Base-by-base conservation (phyloP, 1,284 basidiomycete genomes). In the Vanrija sp. region DNA sequence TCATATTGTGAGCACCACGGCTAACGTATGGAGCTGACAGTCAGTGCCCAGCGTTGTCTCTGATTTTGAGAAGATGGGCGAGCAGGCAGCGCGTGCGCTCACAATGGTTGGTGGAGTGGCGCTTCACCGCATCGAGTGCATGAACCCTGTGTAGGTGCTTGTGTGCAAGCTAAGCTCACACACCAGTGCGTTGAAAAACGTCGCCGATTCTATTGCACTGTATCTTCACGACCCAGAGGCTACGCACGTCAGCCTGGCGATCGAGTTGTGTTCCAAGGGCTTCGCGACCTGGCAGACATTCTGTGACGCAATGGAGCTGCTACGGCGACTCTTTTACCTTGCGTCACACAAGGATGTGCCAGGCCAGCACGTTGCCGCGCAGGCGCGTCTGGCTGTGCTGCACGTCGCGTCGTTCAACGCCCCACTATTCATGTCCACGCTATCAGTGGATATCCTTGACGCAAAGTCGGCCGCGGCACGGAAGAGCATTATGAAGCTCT, bases 251-350 rank as follows among this genome's bases (percentile, higher is more conserved):
- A 80, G 83, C 0, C 80, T 96, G 3, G 92, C 90, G 0, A 86
- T 97, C 61, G 93, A 98, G 67, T 80, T 98, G 10, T 93, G 89
- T 66, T 86, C 88, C 3, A 85, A 86, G 46, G 93, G 93, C 0
- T 98, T 97, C 72, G 83, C 87, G 43, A 86, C 92, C 43, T 98
- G 93, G 91, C 93, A 95, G 71, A 86, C 93, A 63, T 94, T 94
- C 66, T 83, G 94, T 53, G 94, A 98, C 65, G 86, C 92, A 0
- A 89, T 93, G 79, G 86, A 88, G 58, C 86, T 97, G 55, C 80
- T 98, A 19, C 87, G 94, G 1, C 84, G 86, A 0, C 80, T 98
- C 6, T 96, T 96, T 72, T 81, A 79, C 16, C 81, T 97, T 16
- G 86, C 92, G 0, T 92, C 91, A 18, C 81, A 83, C 48, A 91